Evolutionary conservation across 2,329 filamentous ascomycete genomes (phyloP).

Genomic region (Pyrenophora teres): DNA sequence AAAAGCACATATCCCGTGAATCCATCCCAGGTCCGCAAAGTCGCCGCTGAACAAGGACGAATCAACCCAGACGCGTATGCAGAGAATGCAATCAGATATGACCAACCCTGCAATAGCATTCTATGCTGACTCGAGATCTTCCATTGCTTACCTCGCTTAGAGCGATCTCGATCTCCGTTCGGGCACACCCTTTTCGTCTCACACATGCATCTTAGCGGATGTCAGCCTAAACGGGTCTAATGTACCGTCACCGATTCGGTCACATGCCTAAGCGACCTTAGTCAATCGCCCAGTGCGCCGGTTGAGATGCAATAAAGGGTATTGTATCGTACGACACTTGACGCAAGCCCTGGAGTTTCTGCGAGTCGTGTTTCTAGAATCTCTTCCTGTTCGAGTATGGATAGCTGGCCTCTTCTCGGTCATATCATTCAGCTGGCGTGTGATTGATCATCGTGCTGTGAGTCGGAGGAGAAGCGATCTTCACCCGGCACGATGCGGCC

Average conservation of each 20-base stretch:
- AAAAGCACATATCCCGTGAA: conserved; percentile 7
- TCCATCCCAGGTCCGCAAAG: conserved; percentile 2
- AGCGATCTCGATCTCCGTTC: conserved; percentile 17
- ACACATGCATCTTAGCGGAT: conserved; percentile 16
- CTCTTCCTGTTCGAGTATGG: conserved; percentile 4
- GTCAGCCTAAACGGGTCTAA: conserved; percentile 16
- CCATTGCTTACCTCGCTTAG: conserved; percentile 6
- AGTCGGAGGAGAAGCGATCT: conserved; percentile 2
- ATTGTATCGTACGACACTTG: conserved; percentile 23
- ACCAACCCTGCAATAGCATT: conserved; percentile 7
- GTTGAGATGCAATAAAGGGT: conserved; percentile 17
- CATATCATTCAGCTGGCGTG: conserved; percentile 7
- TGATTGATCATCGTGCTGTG: conserved; percentile 16
- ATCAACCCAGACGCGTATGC: conserved; percentile 1
- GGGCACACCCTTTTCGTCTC: conserved; percentile 17
- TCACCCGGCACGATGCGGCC: conserved; percentile 5
- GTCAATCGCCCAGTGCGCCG: conserved; percentile 7
- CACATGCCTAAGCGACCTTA: conserved; percentile 25
- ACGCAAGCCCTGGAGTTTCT: conserved; percentile 10
- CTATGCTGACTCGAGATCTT: conserved; percentile 12
- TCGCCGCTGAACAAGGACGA: conserved; percentile 4
- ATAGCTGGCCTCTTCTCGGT: conserved; percentile 1
- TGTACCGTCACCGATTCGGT: conserved; percentile 10
- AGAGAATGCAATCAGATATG: conserved; percentile 7
- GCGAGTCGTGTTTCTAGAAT: conserved; percentile 17